Base-by-base conservation (phyloP, 2,329 filamentous ascomycete species). In the Periconia macrospinosa region DNA sequence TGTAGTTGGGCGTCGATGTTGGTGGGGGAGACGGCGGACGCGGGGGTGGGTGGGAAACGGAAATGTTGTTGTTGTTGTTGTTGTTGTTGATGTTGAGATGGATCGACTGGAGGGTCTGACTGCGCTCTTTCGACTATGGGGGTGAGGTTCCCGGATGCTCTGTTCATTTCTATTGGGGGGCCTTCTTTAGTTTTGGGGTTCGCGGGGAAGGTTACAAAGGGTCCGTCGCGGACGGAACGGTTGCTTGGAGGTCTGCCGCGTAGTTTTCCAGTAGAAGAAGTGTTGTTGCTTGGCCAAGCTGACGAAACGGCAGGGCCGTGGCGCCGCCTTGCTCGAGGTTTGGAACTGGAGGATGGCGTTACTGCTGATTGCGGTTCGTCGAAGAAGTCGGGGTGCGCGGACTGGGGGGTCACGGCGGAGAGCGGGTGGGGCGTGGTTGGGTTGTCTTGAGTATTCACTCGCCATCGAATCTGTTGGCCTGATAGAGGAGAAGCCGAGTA, bases 221-320 rank as follows among this genome's bases (percentile, higher is more conserved):
- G 85, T 0, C 85, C 85, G 58, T 90, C 86, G 14, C 84, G 80
- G 0, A 81, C 80, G n/a, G 80, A 82, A 23, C 86, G 83, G 62
- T 88, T 90, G 52, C 86, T 89, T 0, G 91, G 90, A 41, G 92
- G 92, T 54, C 92, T 81, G 7, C 92, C 92, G 59, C 92, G 81
- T 14, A 89, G 81, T 70, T 92, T 95, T 1, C 88, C 87, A 5
- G 81, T 84, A 1, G 83, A 77, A 13, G 85, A 79, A 40, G 81
- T 79, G 15, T 83, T 83, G 54, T 82, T 84, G 58, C 85, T 85
- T 51, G 88, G 86, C 92, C 92, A 97, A 1, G 92, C 92, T 10
- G 92, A 96, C 1, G 92, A 96, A 0, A 96, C 91, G 7, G 90
- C 91, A 0, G 91, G 89, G 0, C 92, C 92, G 69, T 95, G 89